Conservation (phyloP, 305 asterid genomes). For the Solanum chacoense region DNA sequence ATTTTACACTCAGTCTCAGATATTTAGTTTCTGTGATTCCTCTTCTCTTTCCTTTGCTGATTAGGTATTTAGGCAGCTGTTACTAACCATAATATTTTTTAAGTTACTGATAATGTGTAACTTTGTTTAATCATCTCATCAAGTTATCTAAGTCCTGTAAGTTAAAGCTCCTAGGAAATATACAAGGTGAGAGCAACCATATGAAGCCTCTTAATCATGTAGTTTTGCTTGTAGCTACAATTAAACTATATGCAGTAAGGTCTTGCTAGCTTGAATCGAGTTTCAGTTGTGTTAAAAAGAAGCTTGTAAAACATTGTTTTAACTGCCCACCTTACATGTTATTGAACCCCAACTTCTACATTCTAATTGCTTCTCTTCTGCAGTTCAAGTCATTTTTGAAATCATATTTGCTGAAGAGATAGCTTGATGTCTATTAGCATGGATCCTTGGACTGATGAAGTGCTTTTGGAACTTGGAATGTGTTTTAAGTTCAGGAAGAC, state of each 20-base stretch:
- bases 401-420: constrained; percentile 65
- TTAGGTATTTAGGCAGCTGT: neutral
- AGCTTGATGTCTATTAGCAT: constrained; percentile 15
- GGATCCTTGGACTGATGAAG: neutral
- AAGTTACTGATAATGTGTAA: neutral
- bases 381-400: constrained; percentile 56
- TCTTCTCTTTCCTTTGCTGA: neutral
- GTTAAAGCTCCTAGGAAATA: neutral
- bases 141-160: neutral
- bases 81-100: neutral
- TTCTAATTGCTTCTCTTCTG: constrained; percentile 2
- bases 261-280: neutral
- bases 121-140: neutral
- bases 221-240: neutral
- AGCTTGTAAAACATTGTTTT: neutral
- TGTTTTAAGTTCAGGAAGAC: neutral
- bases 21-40: neutral
- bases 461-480: neutral
- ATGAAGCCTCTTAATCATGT: neutral
- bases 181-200: neutral
- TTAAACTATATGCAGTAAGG: neutral
- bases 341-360: neutral
- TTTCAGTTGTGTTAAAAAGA: neutral
- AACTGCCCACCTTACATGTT: neutral
- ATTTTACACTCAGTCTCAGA: neutral